Evolutionary conservation across 805 yeast genomes (phyloP).

Genomic region (Candida coleopterorum): DNA sequence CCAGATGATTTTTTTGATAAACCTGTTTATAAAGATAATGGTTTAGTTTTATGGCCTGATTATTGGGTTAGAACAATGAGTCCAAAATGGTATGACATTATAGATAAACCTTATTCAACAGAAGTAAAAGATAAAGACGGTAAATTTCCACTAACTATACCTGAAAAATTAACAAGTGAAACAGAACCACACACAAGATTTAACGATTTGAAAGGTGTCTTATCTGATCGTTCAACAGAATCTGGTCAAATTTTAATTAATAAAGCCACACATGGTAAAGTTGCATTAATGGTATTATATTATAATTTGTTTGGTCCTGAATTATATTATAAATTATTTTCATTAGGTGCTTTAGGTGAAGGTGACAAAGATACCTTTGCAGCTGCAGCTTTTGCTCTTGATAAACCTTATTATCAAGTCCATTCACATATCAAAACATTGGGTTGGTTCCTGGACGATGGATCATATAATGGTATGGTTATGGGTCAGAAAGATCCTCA

Average conservation of each 20-base stretch:
- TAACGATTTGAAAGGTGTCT: constrained; percentile 38
- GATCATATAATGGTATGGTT: constrained; percentile 18
- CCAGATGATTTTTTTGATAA: constrained; percentile 44
- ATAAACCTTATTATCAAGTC: constrained; percentile 15
- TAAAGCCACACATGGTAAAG: constrained; percentile 53
- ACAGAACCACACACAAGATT: constrained; percentile 30
- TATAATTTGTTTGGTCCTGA: constrained; percentile 63
- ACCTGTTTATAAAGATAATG: constrained; percentile 41
- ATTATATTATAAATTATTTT: constrained; percentile 59
- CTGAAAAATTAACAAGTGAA: constrained; percentile 30
- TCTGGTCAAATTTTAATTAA: constrained; percentile 65
- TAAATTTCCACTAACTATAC: constrained; percentile 26
- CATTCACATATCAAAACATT: constrained; percentile 13
- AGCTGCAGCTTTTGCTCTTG: constrained; percentile 46
- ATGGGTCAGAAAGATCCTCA: constrained; percentile 30
- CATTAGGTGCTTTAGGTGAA: constrained; percentile 71
- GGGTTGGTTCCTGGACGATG: constrained; percentile 21
- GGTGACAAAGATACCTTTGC: constrained; percentile 77
- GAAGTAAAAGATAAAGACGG: constrained; percentile 22
- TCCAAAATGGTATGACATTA: constrained; percentile 52
- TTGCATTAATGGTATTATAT: constrained; percentile 54
- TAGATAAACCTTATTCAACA: constrained; percentile 9
- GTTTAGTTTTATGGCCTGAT: constrained; percentile 62
- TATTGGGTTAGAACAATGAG: constrained; percentile 64
- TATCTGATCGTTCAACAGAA: constrained; percentile 65